Conservation (phyloP, 192 early-diverging fungal species). For the Bifiguratus adelaidae region DNA sequence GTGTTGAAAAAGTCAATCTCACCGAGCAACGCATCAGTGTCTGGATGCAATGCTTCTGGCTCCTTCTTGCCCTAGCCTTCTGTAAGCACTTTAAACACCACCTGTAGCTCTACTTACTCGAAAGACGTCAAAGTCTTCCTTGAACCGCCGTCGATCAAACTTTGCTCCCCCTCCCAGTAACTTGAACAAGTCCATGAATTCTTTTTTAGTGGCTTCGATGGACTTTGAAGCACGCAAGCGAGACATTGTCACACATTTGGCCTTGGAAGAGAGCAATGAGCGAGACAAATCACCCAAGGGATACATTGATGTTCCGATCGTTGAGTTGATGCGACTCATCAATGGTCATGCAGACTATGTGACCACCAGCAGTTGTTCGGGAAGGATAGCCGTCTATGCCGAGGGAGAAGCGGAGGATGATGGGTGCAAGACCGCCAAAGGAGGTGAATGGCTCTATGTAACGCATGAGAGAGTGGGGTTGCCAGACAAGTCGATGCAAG, state of each 20-base stretch:
- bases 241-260: too few relatives aligned
- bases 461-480: conserved; percentile 29
- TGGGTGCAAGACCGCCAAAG: conserved; percentile 17
- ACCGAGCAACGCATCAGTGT: conserved; percentile 12
- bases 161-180: conserved; percentile 77
- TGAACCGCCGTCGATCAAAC: conserved; percentile 79
- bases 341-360: conserved; percentile 41
- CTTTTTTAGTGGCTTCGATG: too few relatives aligned
- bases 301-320: conserved; percentile 34
- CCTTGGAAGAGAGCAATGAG: too few relatives aligned
- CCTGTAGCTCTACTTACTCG: conserved; percentile 42
- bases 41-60: conserved; percentile 5
- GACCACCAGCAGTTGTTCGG: conserved; percentile 42
- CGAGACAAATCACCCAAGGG: conserved; percentile 44
- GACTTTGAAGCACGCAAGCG: too few relatives aligned
- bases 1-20: conserved; percentile 37
- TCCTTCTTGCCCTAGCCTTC: conserved; percentile 7
- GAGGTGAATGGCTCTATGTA: conserved; percentile 37
- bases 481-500: conserved; percentile 5
- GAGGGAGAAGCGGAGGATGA: conserved; percentile 20
- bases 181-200: conserved; percentile 83
- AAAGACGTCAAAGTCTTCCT: conserved; percentile 73
- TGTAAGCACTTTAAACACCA: not conserved
- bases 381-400: conserved; percentile 33
- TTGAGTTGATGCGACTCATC: conserved; percentile 30